Evolutionary conservation across 345 rosid genomes (phyloP).

Genomic region (Linum usitatissimum): DNA sequence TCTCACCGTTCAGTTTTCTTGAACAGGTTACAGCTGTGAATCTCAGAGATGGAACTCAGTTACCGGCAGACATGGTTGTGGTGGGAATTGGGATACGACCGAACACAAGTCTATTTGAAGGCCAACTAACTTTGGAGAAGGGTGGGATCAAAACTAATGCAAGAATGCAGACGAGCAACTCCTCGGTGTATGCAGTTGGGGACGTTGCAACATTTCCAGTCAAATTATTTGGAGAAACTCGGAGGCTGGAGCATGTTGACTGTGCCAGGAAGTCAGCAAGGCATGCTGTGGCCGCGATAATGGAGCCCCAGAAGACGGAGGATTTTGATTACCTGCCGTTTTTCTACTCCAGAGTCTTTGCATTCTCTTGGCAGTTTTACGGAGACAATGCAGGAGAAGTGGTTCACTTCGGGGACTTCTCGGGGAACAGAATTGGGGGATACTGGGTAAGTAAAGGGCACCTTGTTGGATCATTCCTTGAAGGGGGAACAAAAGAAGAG

Average conservation of each 20-base stretch:
- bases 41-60: constrained; percentile 63
- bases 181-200: constrained; percentile 78
- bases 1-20: constrained; percentile 9
- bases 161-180: constrained; percentile 70
- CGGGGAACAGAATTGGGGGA: constrained; percentile 61
- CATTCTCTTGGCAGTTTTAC: constrained; percentile 89
- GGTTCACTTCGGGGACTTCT: constrained; percentile 77
- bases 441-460: constrained; percentile 80
- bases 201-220: constrained; percentile 91
- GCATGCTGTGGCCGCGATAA: constrained; percentile 63
- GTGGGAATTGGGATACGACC: constrained; percentile 94
- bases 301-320: constrained; percentile 59
- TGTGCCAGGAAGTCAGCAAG: constrained; percentile 75
- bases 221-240: constrained; percentile 58
- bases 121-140: constrained; percentile 77
- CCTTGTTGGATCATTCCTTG: constrained; percentile 84
- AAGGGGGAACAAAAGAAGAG: constrained; percentile 90
- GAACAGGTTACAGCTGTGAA: constrained; percentile 69
- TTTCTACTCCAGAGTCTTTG: constrained; percentile 83
- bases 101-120: constrained; percentile 84
- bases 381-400: constrained; percentile 79
- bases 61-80: constrained; percentile 74
- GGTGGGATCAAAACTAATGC: constrained; percentile 92
- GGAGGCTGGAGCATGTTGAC: constrained; percentile 96
- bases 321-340: constrained; percentile 82